Evolutionary conservation across 495 filamentous ascomycete genomes (phyloP).

Genomic region (Aspergillus steynii): DNA sequence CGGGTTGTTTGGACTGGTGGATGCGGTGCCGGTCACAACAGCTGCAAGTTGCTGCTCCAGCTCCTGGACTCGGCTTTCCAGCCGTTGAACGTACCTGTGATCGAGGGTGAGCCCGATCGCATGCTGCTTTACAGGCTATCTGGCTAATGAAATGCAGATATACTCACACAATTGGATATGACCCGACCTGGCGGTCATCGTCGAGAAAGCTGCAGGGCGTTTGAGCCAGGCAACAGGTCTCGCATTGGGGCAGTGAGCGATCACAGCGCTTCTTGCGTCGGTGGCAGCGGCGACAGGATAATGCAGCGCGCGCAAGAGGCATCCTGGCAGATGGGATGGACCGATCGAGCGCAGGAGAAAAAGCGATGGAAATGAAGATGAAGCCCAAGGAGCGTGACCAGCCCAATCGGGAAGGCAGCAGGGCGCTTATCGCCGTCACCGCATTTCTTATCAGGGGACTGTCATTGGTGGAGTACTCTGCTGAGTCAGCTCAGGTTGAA

Average conservation of each 20-base stretch:
- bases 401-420: too few species aligned
- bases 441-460: too few species aligned
- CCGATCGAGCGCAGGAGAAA: too few species aligned
- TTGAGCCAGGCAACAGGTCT: conserved; percentile 32
- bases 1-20: background rate
- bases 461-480: too few species aligned
- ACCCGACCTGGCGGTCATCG: conserved; percentile 34
- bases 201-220: conserved; percentile 38
- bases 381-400: too few species aligned
- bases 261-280: conserved; percentile 42
- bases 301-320: too few species aligned
- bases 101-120: background rate
- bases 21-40: conserved; percentile 9
- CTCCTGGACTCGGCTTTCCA: conserved; percentile 32
- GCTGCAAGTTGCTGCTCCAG: conserved; percentile 28
- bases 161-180: conserved; percentile 38
- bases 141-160: too few species aligned
- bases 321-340: too few species aligned
- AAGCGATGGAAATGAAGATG: too few species aligned
- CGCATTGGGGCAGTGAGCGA: conserved; percentile 33
- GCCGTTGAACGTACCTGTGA: conserved; percentile 31
- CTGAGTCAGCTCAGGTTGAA: too few species aligned
- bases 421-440: too few species aligned
- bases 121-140: background rate
- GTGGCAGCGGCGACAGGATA: conserved; percentile 38